Evolutionary conservation across 2,329 filamentous ascomycete genomes (phyloP).

Genomic region (Westerdykella ornata): DNA sequence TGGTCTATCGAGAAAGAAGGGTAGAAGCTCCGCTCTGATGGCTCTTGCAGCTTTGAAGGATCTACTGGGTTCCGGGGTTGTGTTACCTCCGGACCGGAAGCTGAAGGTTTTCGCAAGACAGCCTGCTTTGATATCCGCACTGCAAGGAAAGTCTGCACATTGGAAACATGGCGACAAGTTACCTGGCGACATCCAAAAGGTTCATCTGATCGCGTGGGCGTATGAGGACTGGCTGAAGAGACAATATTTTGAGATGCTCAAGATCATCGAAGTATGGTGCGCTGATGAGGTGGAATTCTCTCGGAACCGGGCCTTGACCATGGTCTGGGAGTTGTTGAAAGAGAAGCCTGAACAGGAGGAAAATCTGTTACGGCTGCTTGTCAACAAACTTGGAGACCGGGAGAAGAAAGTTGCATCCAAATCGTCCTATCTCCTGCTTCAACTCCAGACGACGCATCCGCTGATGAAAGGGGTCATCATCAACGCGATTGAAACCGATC

Average conservation of each 20-base stretch:
- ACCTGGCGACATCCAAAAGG: conserved; percentile 65
- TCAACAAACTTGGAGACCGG: conserved; percentile 94
- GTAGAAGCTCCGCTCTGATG: conserved; percentile 83
- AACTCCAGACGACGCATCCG: conserved; percentile 81
- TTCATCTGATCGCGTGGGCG: conserved; percentile 78
- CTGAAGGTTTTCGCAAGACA: conserved; percentile 74
- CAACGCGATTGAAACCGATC: conserved; percentile 75
- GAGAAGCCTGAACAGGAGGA: conserved; percentile 97
- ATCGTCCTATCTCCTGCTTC: conserved; percentile 86
- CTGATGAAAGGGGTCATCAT: conserved; percentile 90
- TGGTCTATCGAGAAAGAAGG: conserved; percentile 81
- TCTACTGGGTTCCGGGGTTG: conserved; percentile 79
- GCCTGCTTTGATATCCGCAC: conserved; percentile 63
- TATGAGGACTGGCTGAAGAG: conserved; percentile 96
- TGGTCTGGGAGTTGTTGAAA: conserved; percentile 83
- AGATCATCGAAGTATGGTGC: conserved; percentile 86
- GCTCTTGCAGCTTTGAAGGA: conserved; percentile 92
- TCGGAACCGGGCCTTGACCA: conserved; percentile 77
- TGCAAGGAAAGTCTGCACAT: conserved; percentile 55
- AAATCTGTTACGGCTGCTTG: conserved; percentile 80
- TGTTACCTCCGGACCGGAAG: conserved; percentile 77
- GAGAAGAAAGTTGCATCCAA: conserved; percentile 93
- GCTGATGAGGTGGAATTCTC: conserved; percentile 94
- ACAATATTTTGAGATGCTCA: conserved; percentile 86
- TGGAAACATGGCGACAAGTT: conserved; percentile 68